Evolutionary conservation across 2,329 filamentous ascomycete genomes (phyloP), one percentile per base, ranked within the genome.

Genomic region (Fusarium subtropicale): DNA sequence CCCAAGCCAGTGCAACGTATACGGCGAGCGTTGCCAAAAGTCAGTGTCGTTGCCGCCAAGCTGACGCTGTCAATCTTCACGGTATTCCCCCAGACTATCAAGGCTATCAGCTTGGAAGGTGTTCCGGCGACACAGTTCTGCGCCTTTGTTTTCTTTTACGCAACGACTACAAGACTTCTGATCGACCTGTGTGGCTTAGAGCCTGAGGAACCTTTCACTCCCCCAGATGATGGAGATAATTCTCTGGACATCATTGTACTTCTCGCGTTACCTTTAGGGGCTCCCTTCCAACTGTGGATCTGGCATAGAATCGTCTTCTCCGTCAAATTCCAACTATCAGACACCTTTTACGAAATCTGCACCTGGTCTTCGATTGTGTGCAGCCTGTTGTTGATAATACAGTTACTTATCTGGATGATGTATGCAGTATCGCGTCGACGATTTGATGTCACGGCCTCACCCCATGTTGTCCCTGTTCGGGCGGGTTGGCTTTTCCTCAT

Each of bases 181-280:
- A 31, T 66, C 4, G 56, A 64, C 2, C 11, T 60, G 1, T 60
- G 55, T 16, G 55, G 47, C 9, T 26, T 64, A 5, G 63, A 50
- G 15, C 18, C n/a, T 1, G 55, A 55, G 3, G 18, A 18, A 2
- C 18, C 20, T 4, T 15, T 22, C 5, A 9, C 12, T 1, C 3
- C 3, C 8, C 12, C n/a, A 1, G 28, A 20, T 1, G 30, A 22
- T 0, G 10, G 10, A 2, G 18, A 39, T 0, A 15, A 41, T 12
- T 2, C 7, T 3, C 9, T 7, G 0, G 18, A 33, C 0, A 2
- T 3, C 1, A 5, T 34, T 5, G 16, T 22, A 0, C 7, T 60
- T 1, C 2, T 55, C 1, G 24, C 8, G 1, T 1, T 22, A 8
- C 2, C 41, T 1, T 7, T 66, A 1, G 61, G 66, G 13, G 7